Evolutionary conservation across 2,329 filamentous ascomycete genomes (phyloP).

Genomic region (Diaporthe citri): DNA sequence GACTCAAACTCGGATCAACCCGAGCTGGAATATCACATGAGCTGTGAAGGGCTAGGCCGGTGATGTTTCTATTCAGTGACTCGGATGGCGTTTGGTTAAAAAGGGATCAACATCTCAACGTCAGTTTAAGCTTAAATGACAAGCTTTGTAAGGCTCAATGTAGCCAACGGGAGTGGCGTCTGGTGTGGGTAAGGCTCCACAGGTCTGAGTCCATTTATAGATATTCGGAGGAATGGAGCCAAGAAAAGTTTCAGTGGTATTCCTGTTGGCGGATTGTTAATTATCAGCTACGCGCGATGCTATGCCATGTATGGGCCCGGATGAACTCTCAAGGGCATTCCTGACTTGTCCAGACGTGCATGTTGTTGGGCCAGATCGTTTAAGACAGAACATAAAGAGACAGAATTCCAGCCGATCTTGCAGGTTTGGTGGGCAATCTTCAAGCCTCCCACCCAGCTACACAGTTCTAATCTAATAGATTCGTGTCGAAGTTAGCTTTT

Average conservation of each 20-base stretch:
- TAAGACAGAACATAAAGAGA: background rate
- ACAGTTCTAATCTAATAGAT: background rate
- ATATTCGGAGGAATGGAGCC: background rate
- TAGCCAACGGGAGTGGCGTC: background rate
- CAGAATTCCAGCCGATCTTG: background rate
- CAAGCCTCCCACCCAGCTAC: background rate
- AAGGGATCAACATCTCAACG: constrained; percentile 15
- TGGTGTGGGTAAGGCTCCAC: background rate
- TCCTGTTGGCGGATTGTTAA: background rate
- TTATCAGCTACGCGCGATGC: background rate
- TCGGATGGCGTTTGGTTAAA: background rate
- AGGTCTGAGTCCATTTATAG: background rate
- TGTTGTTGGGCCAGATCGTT: background rate
- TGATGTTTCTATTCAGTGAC: background rate
- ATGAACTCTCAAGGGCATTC: background rate
- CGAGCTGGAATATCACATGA: background rate
- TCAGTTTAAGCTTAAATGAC: constrained; percentile 21
- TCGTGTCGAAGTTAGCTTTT: background rate
- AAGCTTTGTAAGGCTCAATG: background rate
- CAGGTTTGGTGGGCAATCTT: background rate
- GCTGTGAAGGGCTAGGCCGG: background rate
- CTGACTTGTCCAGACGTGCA: background rate
- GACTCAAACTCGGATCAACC: background rate
- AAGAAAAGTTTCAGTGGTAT: background rate
- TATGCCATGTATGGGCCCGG: background rate